A percentile compares a stretch with the other conserved stretches of the same genome.
Evolutionary conservation across 257 asterid genomes (phyloP).

Genomic region (Nicotiana tabacum): DNA sequence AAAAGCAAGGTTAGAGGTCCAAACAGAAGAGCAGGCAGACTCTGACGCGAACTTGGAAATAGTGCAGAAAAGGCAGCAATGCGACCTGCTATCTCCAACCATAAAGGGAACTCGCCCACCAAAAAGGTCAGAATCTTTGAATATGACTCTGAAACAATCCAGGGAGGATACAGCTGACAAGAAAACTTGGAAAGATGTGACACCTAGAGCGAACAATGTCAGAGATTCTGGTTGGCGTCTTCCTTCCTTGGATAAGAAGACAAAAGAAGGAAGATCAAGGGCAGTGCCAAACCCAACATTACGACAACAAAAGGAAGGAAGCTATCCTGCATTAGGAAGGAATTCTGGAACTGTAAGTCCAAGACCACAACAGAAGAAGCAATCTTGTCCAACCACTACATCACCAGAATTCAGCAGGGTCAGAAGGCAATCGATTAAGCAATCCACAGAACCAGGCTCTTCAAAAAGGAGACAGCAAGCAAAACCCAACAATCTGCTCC

Average conservation of each 20-base stretch:
- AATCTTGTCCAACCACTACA: constrained; percentile 30
- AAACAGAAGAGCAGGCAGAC: constrained; percentile 34
- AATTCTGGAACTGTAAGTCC: constrained; percentile 50
- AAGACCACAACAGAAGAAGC: constrained; percentile 43
- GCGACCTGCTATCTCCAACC: constrained; percentile 24
- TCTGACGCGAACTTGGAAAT: constrained; percentile 13
- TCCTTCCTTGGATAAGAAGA: constrained; percentile 30
- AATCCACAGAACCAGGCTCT: constrained; percentile 27
- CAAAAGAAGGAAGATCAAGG: constrained; percentile 20
- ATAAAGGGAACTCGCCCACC: constrained; percentile 31
- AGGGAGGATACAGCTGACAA: constrained; percentile 33
- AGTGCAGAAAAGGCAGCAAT: constrained; percentile 20
- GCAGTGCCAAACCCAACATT: constrained; percentile 24
- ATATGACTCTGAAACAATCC: constrained; percentile 36
- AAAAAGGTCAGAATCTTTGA: constrained; percentile 35
- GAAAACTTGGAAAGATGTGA: constrained; percentile 29
- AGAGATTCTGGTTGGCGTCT: constrained; percentile 22
- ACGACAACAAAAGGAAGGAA: constrained; percentile 13
- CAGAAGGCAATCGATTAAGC: constrained; percentile 33
- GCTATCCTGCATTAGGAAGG: constrained; percentile 30
- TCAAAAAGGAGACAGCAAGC: constrained; percentile 32
- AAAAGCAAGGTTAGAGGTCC: constrained; percentile 41
- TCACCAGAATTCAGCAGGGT: constrained; percentile 32
- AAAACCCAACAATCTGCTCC: constrained; percentile 34
- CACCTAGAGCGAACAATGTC: constrained; percentile 33